Conservation (phyloP, 306 rosid species). For the Begonia fuchsioides region DNA sequence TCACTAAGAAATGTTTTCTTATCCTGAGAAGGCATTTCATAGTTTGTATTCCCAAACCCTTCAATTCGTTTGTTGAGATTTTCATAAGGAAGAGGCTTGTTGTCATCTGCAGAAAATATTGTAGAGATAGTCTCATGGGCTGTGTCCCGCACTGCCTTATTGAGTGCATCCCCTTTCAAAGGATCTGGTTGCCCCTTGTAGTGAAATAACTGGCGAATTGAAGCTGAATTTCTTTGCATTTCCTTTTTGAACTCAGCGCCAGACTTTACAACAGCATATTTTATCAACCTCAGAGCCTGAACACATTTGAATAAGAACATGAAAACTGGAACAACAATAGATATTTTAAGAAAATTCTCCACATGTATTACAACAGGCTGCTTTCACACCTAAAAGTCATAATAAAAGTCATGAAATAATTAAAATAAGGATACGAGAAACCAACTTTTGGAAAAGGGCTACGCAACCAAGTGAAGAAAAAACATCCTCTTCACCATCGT, state of each 20-base stretch:
- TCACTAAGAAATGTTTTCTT: slow-evolving; percentile 81
- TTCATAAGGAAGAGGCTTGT: slow-evolving; percentile 62
- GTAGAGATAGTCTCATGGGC: slow-evolving; percentile 80
- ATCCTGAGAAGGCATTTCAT: slow-evolving; percentile 45
- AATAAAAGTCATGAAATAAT: too few species aligned
- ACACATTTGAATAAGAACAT: slow-evolving; percentile 6
- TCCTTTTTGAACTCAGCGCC: slow-evolving; percentile 97
- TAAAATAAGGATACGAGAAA: too few species aligned
- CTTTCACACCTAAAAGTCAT: too few species aligned
- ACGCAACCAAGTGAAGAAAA: too few species aligned
- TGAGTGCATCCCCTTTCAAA: slow-evolving; percentile 87
- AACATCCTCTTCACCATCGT: too few species aligned
- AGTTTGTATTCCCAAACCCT: slow-evolving; percentile 90
- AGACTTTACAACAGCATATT: slow-evolving; percentile 76
- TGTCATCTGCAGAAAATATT: slow-evolving; percentile 63
- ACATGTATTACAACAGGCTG: too few species aligned
- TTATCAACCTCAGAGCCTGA: slow-evolving; percentile 89
- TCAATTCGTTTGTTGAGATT: slow-evolving; percentile 75
- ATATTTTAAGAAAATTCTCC: too few species aligned
- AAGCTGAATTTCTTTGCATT: slow-evolving; percentile 93
- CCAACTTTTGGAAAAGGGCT: too few species aligned
- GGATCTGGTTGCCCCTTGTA: slow-evolving; percentile 86
- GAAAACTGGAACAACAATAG: not conserved
- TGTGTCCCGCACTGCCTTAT: slow-evolving; percentile 85
- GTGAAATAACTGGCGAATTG: slow-evolving; percentile 76